Base-by-base conservation (phyloP, 257 asterid genomes). In the Phtheirospermum japonicum region DNA sequence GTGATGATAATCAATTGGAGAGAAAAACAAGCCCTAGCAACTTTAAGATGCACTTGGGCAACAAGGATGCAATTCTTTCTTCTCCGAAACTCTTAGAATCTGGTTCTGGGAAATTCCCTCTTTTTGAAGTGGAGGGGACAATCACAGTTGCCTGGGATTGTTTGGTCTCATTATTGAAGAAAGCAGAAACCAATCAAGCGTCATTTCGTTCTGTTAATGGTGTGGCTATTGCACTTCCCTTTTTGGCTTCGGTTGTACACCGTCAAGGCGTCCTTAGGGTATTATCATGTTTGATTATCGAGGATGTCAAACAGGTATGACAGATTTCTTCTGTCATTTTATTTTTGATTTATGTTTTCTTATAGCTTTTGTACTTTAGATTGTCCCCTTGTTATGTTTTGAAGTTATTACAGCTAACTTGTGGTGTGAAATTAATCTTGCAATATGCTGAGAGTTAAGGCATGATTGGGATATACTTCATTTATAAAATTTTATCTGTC, bases 141-240 rank as follows among this genome's bases (percentile, higher is more conserved):
- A 80, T 80, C 54, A 65, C 82, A 36, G 85, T 83, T 70, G 88
- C 97, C 46, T 93, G 97, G 97, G 99, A 93, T 75, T 93, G 95
- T 80, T 64, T 87, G 78, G 87, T 89, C 70, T 87, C 95, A 52
- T 79, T 93, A 66, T 69, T 93, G 71, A 89, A 89, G 89, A 93
- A 85, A 82, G 79, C 95, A 54, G 97, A 93, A 75, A 80, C 94
- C 64, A 89, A 80, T 85, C 97, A 89, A 77, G 71, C 80, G 18
- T 82, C 88, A 56, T 89, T 93, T 74, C 99, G 97, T 66, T 75
- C 89, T 64, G 89, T 76, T 71, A 80, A 82, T 79, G 99, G 96
- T 68, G 83, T 85, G 67, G 61, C 89, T 34, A 64, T 77, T 73
- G 69, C 82, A 60, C 94, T 93, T 77, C 99, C 99, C 20, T 87